Percentiles rank a stretch among this genome's conserved stretches.
Conservation (phyloP, 768 basidiomycete genomes). For the Boletus sp. region DNA sequence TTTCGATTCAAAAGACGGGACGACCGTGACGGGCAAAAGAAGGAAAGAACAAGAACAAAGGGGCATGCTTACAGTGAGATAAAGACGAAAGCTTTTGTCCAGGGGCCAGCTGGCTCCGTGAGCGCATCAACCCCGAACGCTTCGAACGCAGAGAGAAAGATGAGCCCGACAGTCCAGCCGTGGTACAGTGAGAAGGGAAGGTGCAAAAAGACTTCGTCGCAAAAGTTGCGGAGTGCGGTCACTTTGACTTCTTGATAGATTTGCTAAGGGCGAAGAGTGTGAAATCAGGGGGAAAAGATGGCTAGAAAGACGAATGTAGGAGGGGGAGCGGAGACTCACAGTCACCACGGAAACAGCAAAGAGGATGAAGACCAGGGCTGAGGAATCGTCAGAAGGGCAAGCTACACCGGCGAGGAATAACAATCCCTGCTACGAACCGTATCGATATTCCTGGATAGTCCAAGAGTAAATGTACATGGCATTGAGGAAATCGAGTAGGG, state of each 20-base stretch:
- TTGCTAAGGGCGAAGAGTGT: conserved; percentile 33
- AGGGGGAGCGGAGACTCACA: conserved; percentile 19
- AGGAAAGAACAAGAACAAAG: not conserved
- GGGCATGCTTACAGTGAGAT: conserved; percentile 39
- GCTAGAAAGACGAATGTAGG: too few species aligned
- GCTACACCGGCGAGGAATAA: not conserved
- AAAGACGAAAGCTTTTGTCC: conserved; percentile 64
- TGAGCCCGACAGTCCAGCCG: conserved; percentile 53
- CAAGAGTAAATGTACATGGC: conserved; percentile 62
- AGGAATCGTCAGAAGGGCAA: conserved; percentile 16
- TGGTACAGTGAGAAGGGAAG: conserved; percentile 72
- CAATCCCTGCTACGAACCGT: conserved; percentile 30
- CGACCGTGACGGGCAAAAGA: too few species aligned
- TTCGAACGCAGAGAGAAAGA: conserved; percentile 55
- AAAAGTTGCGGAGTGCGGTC: conserved; percentile 43
- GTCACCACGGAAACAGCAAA: conserved; percentile 50
- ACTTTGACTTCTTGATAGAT: conserved; percentile 67
- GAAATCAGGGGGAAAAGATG: not conserved
- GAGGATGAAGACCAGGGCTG: conserved; percentile 39
- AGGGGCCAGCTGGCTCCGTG: conserved; percentile 48
- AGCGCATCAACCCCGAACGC: conserved; percentile 59
- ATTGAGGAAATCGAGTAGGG: conserved; percentile 61
- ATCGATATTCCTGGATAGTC: conserved; percentile 48
- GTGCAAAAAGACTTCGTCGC: conserved; percentile 65
- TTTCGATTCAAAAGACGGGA: not conserved